Evolutionary conservation across 805 yeast genomes (phyloP), one percentile per base, ranked within the genome.

Genomic region (Wickerhamiella cacticola): DNA sequence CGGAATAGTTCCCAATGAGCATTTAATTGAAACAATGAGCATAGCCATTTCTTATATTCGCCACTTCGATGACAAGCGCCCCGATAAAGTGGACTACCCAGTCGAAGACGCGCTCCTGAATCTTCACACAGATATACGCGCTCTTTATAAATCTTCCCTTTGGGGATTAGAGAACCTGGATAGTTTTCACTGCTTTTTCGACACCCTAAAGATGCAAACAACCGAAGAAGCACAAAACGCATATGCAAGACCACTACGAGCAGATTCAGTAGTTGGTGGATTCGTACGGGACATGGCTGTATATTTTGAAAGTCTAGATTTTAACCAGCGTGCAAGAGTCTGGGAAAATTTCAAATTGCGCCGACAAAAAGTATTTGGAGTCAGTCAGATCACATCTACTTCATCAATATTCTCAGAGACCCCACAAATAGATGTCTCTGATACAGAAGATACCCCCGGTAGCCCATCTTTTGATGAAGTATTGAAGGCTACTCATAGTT

Each of bases 201-300:
- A 39, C 15, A n/a, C 31, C 15, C 31, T 39, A 9, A 22, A 23
- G 42, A 15, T 23, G 29, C 42, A 39, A n/a, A 12, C 7, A 19
- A 10, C 7, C 6, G 28, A 10, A 10, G 15, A 21, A 8, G 28
- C 15, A 13, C 16, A 10, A 6, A 18, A 21, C 23, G 42, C 12
- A 3, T 33, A 43, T 16, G 26, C 31, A 22, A 16, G 40, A 8
- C 40, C 31, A 4, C 13, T 43, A 6, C 22, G 40, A 16, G 8
- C 38, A 16, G 33, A 33, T 33, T 43, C 46, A 7, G 29, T 43
- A 12, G 28, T 43, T 13, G 46, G 46, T 5, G 46, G 46, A 15
- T 43, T 43, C 15, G 36, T 33, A 10, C 21, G n/a, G 15, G 46
- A 43, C 18, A 23, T 43, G 23, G 19, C 13, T 12, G 29, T 23